Evolutionary conservation across 495 filamentous ascomycete genomes (phyloP), one percentile per base, ranked within the genome.

Genomic region (Podospora conica): DNA sequence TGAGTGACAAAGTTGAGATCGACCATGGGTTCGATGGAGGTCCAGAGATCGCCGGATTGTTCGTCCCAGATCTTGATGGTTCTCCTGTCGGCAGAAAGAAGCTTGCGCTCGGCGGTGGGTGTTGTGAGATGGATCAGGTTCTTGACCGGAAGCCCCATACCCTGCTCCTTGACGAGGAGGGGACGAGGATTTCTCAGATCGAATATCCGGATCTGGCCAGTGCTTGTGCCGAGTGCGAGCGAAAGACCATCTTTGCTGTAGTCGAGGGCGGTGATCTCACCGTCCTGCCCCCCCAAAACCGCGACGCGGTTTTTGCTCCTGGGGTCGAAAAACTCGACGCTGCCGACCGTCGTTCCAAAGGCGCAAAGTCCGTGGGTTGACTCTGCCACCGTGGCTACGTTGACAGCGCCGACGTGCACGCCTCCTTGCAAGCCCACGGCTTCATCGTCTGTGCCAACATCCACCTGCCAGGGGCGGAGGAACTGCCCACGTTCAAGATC

Each of bases 31-130:
- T 98, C 94, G 54, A 98, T 91, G 1, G 92, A 96, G 0, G 93
- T 96, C 93, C 93, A 99, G 3, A 93, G 90, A 20, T 83, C 85
- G 55, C 93, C 93, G 64, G 87, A 86, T 21, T 86, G 80, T 27
- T 90, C 85, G 63, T 97, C 91, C 91, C 93, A 98, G 28, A 99
- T 86, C 78, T 99, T 99, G 80, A 99, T 96, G 68, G 96, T 96
- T 66, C 91, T 83, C 76, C 96, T 97, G 75, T 98, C 96, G 11
- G 91, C 84, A 1, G 92, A 94, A 48, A 99, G 80, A 58, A 99
- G 87, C 77, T 97, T 97, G 28, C 92, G 89, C 62, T 93, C 91
- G 61, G 87, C 85, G 1, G 89, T 87, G 11, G 90, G 87, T 1
- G 90, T 88, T 55, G 85, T 88, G 33, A 99, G 83, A 80, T 96